Base-by-base conservation (phyloP, 2,329 filamentous ascomycete genomes). In the Trichoderma sp. region DNA sequence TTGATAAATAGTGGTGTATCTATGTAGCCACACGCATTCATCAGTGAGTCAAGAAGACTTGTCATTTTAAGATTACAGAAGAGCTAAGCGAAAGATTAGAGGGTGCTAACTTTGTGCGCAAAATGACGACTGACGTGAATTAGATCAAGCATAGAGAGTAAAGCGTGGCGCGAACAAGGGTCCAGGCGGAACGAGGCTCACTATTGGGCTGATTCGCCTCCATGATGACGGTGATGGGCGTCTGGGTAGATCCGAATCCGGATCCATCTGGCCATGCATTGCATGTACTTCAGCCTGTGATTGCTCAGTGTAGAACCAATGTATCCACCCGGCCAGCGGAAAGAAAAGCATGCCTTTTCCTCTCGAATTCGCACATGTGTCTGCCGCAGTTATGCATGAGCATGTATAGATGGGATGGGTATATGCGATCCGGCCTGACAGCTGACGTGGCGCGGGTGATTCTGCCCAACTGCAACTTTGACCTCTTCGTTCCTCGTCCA, bases 121-220 rank as follows among this genome's bases (percentile, higher is more conserved):
- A 21, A 21, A 4, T 21, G n/a, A 4, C n/a, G n/a, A 49, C 13
- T 21, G n/a, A 21, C 43, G 18, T 49, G 43, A 51, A 30, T 43
- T 26, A 39, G 26, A 28, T 21, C 16, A 30, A 43, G 14, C 21
- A n/a, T 21, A 30, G 34, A 21, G 13, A 55, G 28, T 51, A 37
- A 21, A 39, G 51, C 28, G 49, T 37, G 60, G 34, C 49, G 54
- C 37, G 63, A 37, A 37, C 63, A 66, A 21, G 54, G 64, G 51
- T 66, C 13, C 14, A 3, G 26, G 64, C 39, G 18, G 28, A 21
- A 56, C 63, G 39, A 59, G 28, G 39, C 52, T 51, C 28, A 39
- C 37, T 16, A 55, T 39, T 55, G n/a, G 55, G 21, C 14, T 13
- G 14, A 16, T 26, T 8, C 7, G 18, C 10, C 2, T n/a, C n/a